These are phyloP conservation scores for Plantago lanceolata DNA, from an alignment of 305 asterid genomes.

Conservation along the genomic window DNA sequence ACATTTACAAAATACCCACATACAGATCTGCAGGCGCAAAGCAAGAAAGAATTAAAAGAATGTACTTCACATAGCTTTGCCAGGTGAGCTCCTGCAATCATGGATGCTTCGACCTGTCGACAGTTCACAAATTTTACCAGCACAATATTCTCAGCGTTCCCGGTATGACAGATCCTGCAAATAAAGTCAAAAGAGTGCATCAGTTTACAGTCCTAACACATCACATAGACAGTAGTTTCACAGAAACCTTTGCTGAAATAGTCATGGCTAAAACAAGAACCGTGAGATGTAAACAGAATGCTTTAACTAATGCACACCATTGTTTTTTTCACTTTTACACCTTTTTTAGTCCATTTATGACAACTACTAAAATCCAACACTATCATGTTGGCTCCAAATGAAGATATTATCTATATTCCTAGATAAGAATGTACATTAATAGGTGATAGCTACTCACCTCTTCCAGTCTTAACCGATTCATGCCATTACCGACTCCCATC, in stretches of 20 bases:
- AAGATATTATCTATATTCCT: not conserved
- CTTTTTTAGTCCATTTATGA: no score
- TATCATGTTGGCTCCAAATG: not conserved
- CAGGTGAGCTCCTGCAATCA: slow-evolving; percentile 2
- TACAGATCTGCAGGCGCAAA: slow-evolving; percentile 16
- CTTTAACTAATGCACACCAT: no score
- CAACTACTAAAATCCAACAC: no score
- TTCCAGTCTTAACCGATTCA: slow-evolving; percentile 27
- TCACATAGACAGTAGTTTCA: not conserved
- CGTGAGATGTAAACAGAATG: not conserved
- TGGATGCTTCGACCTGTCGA: slow-evolving; percentile 15
- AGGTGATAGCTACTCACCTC: slow-evolving; percentile 43
- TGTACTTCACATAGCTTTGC: slow-evolving; percentile 21
- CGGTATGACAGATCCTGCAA: slow-evolving; percentile 43
- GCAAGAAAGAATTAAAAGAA: slow-evolving; percentile 42
- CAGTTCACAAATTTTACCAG: slow-evolving; percentile 10
- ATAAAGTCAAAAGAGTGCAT: slow-evolving; percentile 15
- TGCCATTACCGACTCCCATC: slow-evolving; percentile 26
- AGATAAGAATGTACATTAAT: not conserved
- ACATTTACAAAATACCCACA: slow-evolving; percentile 13
- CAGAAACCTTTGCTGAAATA: not conserved
- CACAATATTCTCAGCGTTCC: slow-evolving; percentile 22
- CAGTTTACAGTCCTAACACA: not conserved
- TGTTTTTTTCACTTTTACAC: no score
- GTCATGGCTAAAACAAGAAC: not conserved